Evolutionary conservation across 495 filamentous ascomycete genomes (phyloP), one percentile per base, ranked within the genome.

Genomic region (Daldinia concentrica): DNA sequence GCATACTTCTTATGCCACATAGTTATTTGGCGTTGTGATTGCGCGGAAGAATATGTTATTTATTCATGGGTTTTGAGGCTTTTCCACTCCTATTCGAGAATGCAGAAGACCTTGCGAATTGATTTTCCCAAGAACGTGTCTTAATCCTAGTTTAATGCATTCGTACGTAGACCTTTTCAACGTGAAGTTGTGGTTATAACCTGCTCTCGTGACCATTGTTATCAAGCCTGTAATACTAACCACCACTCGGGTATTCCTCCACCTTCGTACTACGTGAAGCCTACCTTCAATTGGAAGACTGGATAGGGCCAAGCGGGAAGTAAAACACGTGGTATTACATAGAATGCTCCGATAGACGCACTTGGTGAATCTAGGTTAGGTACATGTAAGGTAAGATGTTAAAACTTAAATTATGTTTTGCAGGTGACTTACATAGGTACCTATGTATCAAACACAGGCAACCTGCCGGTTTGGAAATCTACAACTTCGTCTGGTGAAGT

Each of bases 1-100:
- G 78, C 77, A 76, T 81, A 78, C 79, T 74, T 74, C 57, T 82
- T 77, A 67, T 73, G 72, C 68, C 68, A 60, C 62, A 52, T 72
- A 56, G 32, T 66, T 69, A 60, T 52, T 41, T 66, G 64, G 64
- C 68, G 65, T 68, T 64, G 59, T 64, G 52, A 55, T 61, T 15
- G 62, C 65, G 62, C 58, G 30, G 54, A 30, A 39, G 65, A 58
- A 71, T 58, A 72, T 74, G 55, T 73, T 62, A 70, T 59, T 24
- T 61, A 69, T 73, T 69, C 66, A 60, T 29, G 57, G 34, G 58
- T 9, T 57, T 57, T 6, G 17, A 52, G 64, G 71, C 24, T 37
- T 55, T 59, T 36, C 43, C 26, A 58, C 50, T 61, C 45, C 51
- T 63, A 41, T 34, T 68, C 73, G 73, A 68, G 74, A 73, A 74